Conservation (phyloP, 1,139 yeast species). For the Kodamaea ohmeri region DNA sequence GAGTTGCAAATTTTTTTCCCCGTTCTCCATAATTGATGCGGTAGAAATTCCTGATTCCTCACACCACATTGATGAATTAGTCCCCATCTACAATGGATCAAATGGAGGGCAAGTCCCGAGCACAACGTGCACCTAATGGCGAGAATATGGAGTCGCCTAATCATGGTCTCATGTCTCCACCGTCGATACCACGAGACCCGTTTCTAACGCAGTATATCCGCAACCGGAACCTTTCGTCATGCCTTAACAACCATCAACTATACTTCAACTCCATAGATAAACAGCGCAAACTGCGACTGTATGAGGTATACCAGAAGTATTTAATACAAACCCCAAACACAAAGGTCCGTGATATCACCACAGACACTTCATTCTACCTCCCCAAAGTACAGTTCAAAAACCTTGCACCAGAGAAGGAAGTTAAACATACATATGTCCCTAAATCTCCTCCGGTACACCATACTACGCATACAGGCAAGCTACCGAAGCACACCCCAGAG, state of each 20-base stretch:
- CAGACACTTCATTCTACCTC: constrained; percentile 8
- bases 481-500: neutral
- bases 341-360: constrained; percentile 8
- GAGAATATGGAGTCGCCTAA: neutral
- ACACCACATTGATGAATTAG: constrained; percentile 1
- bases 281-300: constrained; percentile 24
- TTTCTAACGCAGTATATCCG: constrained; percentile 31
- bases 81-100: constrained; percentile 3
- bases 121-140: neutral
- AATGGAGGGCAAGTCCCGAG: constrained; percentile 3
- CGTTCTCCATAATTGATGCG: neutral
- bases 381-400: constrained; percentile 6
- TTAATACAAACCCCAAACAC: constrained; percentile 14
- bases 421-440: constrained; percentile 4
- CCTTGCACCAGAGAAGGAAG: neutral
- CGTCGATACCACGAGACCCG: constrained; percentile 22
- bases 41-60: neutral
- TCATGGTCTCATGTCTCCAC: constrained; percentile 13
- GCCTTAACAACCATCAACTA: constrained; percentile 22
- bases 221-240: constrained; percentile 18
- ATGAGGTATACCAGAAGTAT: constrained; percentile 29
- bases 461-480: neutral
- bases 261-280: constrained; percentile 25
- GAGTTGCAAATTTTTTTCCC: neutral
- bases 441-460: constrained; percentile 5